phyloP scores from a whole-genome alignment of 345 rosid genomes.

The Erysimum cheiranthoides region DNA sequence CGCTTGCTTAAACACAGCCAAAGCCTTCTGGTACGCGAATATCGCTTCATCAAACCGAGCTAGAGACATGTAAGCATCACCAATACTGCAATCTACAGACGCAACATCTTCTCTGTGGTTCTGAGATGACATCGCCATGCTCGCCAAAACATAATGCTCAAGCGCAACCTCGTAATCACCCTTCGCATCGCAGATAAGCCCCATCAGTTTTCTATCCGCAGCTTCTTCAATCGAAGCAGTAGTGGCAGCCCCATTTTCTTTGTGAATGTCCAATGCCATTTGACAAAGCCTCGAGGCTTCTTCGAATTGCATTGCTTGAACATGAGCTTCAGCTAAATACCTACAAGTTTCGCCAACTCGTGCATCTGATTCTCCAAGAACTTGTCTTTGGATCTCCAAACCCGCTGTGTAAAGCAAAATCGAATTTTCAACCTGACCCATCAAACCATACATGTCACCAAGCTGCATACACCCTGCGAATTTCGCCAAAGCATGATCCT shows the following conservation, averaged over 20 bases:
- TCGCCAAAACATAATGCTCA: slow-evolving; percentile 84
- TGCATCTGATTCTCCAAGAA: slow-evolving; percentile 74
- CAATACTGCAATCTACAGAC: slow-evolving; percentile 83
- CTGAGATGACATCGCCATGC: slow-evolving; percentile 83
- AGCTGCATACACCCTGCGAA: slow-evolving; percentile 98
- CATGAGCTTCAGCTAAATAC: slow-evolving; percentile 86
- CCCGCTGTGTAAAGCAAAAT: slow-evolving; percentile 82
- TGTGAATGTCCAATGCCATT: slow-evolving; percentile 78
- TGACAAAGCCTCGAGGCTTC: slow-evolving; percentile 85
- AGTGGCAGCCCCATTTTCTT: slow-evolving; percentile 60
- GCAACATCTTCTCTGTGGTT: slow-evolving; percentile 77
- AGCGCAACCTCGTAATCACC: slow-evolving; percentile 85
- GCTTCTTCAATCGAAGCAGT: slow-evolving; percentile 77
- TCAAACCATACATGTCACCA: slow-evolving; percentile 81
- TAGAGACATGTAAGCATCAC: slow-evolving; percentile 84
- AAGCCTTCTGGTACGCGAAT: slow-evolving; percentile 86
- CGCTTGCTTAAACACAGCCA: slow-evolving; percentile 69
- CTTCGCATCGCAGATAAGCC: slow-evolving; percentile 75
- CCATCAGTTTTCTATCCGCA: slow-evolving; percentile 86
- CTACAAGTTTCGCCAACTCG: slow-evolving; percentile 86
- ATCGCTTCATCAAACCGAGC: slow-evolving; percentile 88
- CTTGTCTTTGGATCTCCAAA: slow-evolving; percentile 90
- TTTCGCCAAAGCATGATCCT: slow-evolving; percentile 84
- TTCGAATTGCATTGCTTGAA: slow-evolving; percentile 83
- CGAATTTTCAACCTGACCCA: slow-evolving; percentile 90